Base-by-base conservation (phyloP, 163 green algal species). In the Smithsoniella earleae region DNA sequence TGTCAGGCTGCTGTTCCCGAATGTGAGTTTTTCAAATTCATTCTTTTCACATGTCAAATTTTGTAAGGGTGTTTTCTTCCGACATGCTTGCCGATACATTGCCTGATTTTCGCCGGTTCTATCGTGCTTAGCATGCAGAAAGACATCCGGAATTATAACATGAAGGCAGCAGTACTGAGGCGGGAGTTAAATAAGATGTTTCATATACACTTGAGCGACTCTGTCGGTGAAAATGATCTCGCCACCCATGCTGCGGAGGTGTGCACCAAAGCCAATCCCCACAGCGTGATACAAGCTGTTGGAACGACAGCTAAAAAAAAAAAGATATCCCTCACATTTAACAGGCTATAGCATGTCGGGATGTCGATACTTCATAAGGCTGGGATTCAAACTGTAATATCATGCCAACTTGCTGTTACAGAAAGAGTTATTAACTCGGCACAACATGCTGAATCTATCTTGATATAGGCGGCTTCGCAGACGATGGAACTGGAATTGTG, bases 41-140 rank as follows among this genome's bases (percentile, higher is more conserved):
- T 6, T 10, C 33, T 18, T 6, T 64, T 25, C 16, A 18, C 43
- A 54, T 27, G 18, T 18, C 16, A 18, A 16, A 1, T 64, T 10
- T 64, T 64, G 49, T 18, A 64, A 36, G 8, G 31, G 49, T 18
- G 49, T 10, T 6, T 27, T 6, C 8, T 64, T 25, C 49, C n/a
- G n/a, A n/a, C n/a, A n/a, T 64, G 13, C 6, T 8, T 64, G 49
- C 16, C 13, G 33, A 64, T 18, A 6, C 49, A 64, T 10, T 10
- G 31, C 8, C 1, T 27, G 1, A 10, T 27, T 64, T 64, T 13
- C 6, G 33, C 43, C 49, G 33, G 49, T 10, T 27, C 49, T 27
- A 54, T 64, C 49, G 49, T 27, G 31, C 13, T 10, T 27, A 54
- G 25, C 49, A 64, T 64, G 49, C 49, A 64, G 49, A 36, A 64